These are phyloP conservation scores for Grifola frondosa DNA, from an alignment of 1,284 basidiomycete species.

Conservation along the genomic window DNA sequence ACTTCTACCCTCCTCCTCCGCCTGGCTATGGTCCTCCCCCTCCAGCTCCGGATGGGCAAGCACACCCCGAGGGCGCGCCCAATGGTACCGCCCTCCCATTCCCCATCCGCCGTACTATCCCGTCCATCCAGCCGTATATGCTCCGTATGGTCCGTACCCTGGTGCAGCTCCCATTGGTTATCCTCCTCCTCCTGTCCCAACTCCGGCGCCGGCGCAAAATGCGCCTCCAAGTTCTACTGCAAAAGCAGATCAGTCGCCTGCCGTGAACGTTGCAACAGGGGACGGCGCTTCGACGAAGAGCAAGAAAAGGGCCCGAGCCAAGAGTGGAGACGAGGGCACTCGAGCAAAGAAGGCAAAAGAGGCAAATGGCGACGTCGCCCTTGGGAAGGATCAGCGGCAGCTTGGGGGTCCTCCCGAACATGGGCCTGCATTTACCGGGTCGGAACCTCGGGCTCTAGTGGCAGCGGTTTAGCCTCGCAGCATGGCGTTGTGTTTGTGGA, in stretches of 20 bases:
- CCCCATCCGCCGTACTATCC: slow-evolving; percentile 31
- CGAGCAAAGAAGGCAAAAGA: slow-evolving; percentile 39
- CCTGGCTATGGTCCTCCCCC: slow-evolving; percentile 29
- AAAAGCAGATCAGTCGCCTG: slow-evolving; percentile 22
- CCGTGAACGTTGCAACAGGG: slow-evolving; percentile 18
- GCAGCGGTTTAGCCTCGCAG: slow-evolving; percentile 13
- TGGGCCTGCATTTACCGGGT: slow-evolving; percentile 16
- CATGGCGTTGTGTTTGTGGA: not conserved
- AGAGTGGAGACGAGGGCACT: slow-evolving; percentile 31
- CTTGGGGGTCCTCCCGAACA: slow-evolving; percentile 5
- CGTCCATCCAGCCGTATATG: slow-evolving; percentile 30
- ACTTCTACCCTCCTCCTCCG: slow-evolving; percentile 44
- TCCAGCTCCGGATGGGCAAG: slow-evolving; percentile 43
- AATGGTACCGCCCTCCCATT: slow-evolving; percentile 26
- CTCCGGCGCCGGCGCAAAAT: slow-evolving; percentile 12
- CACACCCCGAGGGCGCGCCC: slow-evolving; percentile 23
- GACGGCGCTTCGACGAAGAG: slow-evolving; percentile 19
- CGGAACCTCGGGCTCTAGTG: slow-evolving; percentile 20
- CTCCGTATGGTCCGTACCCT: slow-evolving; percentile 26
- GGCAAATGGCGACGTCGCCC: slow-evolving; percentile 11
- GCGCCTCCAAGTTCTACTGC: slow-evolving; percentile 15
- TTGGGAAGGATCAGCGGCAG: slow-evolving; percentile 12
- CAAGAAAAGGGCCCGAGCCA: slow-evolving; percentile 24
- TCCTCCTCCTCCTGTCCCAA: slow-evolving; percentile 21
- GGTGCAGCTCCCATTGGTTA: slow-evolving; percentile 28